phyloP scores from a whole-genome alignment of 2,329 filamentous ascomycete species.

The Microsporum ferrugineum region DNA sequence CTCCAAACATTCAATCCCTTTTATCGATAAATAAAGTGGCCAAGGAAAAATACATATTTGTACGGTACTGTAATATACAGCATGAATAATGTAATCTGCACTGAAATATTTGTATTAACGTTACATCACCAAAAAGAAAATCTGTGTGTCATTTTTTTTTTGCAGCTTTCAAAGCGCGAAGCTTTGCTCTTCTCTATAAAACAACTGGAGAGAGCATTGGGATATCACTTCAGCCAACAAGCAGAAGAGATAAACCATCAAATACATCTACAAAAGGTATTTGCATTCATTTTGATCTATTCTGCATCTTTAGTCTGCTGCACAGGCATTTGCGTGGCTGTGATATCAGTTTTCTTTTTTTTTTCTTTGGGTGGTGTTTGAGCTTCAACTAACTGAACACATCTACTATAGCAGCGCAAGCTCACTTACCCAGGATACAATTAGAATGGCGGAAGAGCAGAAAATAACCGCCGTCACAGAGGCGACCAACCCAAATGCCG shows the following conservation, averaged over 20 bases:
- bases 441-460: constrained; percentile 29
- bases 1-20: not conserved
- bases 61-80: not conserved
- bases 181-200: not conserved
- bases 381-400: not conserved
- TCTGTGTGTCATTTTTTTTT: not conserved
- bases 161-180: not conserved
- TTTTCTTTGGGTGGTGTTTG: not conserved
- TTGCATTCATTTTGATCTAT: not conserved
- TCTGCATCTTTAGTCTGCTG: not conserved
- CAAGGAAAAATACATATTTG: not conserved
- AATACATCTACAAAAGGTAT: not conserved
- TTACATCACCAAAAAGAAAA: not conserved
- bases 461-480: constrained; percentile 20
- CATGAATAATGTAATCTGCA: not conserved
- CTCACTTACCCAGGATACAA: not conserved
- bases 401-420: not conserved
- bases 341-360: not conserved
- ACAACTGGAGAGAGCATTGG: not conserved
- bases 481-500: constrained; percentile 25
- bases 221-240: not conserved
- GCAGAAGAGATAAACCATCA: not conserved
- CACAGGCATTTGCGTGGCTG: not conserved
- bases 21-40: not conserved
- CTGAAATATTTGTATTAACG: not conserved